phyloP scores from a whole-genome alignment of 306 rosid genomes.

The Sicyos edulis region DNA sequence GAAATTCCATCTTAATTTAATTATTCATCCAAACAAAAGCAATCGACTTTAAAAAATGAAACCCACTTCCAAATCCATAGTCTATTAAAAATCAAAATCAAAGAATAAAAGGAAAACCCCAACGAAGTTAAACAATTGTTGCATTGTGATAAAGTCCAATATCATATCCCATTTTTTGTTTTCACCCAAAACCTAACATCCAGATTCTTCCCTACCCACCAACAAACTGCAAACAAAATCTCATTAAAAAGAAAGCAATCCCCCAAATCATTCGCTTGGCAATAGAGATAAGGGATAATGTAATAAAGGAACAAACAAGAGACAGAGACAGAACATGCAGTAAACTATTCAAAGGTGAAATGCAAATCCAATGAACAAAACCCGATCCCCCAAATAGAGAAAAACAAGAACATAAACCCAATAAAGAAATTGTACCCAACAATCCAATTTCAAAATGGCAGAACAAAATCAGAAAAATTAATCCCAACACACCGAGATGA shows the following conservation, averaged over 20 bases:
- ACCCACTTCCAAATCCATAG: not conserved
- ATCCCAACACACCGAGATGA: conserved; percentile 31
- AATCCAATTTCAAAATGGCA: not conserved
- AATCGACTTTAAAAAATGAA: not conserved
- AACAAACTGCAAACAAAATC: not conserved
- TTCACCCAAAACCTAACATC: not conserved
- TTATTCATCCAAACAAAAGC: conserved; percentile 1
- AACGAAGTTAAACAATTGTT: conserved; percentile 2
- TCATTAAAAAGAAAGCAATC: not conserved
- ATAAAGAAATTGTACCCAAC: no score
- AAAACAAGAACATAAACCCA: not conserved
- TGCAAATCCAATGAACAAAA: not conserved
- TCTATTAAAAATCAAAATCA: not conserved
- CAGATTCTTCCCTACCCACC: conserved; percentile 8
- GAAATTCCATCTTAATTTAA: not conserved
- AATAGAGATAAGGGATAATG: not conserved
- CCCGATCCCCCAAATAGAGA: not conserved
- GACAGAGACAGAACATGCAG: conserved; percentile 3
- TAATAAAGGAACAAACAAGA: not conserved
- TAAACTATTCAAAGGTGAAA: not conserved
- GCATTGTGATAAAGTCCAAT: not conserved
- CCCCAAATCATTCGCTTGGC: no score
- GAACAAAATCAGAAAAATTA: not conserved
- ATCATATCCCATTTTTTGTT: not conserved
- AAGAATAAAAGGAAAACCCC: not conserved